These are phyloP conservation scores for Kondoa subrosea DNA, from an alignment of 768 basidiomycete species.

Conservation along the genomic window DNA sequence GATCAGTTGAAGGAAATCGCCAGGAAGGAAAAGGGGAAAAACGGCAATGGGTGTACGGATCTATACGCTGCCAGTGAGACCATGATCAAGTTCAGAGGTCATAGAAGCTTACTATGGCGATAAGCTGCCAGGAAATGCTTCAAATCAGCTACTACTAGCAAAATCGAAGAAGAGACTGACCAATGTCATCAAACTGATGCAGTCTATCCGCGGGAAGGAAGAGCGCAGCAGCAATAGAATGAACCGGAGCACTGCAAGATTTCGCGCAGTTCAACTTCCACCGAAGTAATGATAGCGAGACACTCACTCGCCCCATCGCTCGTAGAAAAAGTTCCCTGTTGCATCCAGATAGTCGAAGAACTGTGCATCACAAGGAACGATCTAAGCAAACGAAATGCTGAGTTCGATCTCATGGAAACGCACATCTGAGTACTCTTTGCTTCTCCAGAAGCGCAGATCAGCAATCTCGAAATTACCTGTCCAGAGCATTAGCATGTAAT, in stretches of 20 bases:
- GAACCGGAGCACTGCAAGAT: conserved; percentile 47
- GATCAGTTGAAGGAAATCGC: conserved; percentile 53
- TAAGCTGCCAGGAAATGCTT: too few species aligned
- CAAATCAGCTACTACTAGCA: too few species aligned
- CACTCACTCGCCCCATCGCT: conserved; percentile 56
- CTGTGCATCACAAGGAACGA: conserved; percentile 36
- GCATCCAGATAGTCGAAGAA: conserved; percentile 70
- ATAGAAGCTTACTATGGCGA: too few species aligned
- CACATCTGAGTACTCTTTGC: conserved; percentile 28
- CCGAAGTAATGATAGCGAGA: conserved; percentile 35
- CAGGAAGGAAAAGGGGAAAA: not conserved
- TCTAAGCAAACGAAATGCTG: conserved; percentile 42
- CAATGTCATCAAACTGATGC: conserved; percentile 56
- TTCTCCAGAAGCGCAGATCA: conserved; percentile 65
- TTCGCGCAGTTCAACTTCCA: too few species aligned
- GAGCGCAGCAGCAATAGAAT: conserved; percentile 75
- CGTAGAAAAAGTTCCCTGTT: conserved; percentile 41
- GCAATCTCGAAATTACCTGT: conserved; percentile 67
- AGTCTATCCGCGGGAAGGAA: conserved; percentile 76
- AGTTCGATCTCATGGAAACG: not conserved
- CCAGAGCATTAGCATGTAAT: not conserved
- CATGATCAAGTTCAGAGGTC: too few species aligned
- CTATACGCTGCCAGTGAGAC: too few species aligned
- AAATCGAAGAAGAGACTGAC: conserved; percentile 7
- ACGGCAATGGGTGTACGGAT: not conserved